These are phyloP conservation scores for Paramecium tetraurelia DNA, from an alignment of 73 alveolate genomes.

Conservation along the genomic window DNA sequence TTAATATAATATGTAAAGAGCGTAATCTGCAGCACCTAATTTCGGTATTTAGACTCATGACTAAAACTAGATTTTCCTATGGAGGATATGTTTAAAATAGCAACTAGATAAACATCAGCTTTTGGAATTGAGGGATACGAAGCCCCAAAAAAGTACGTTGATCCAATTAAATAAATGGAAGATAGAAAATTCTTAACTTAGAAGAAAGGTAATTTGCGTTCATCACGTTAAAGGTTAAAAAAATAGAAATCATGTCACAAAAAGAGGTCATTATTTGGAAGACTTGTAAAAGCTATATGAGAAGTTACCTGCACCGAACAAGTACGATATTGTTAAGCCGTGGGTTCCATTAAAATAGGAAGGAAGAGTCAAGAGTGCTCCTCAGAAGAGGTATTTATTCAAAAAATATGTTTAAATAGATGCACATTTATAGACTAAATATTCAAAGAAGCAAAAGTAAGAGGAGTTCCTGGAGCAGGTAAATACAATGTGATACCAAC, in stretches of 20 bases:
- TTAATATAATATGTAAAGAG: neutral
- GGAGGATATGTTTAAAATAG: slow-evolving; percentile 57
- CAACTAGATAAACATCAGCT: slow-evolving; percentile 54
- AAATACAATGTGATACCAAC: slow-evolving; percentile 37
- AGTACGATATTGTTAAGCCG: slow-evolving; percentile 18
- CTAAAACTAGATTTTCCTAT: neutral
- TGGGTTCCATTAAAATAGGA: slow-evolving; percentile 42
- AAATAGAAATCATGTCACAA: slow-evolving; percentile 47
- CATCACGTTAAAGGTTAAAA: slow-evolving; percentile 2
- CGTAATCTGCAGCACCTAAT: neutral
- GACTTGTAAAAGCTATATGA: slow-evolving; percentile 44
- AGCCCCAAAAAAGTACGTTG: slow-evolving; percentile 57
- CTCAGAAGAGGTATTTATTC: neutral
- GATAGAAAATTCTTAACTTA: slow-evolving; percentile 25
- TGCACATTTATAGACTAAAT: slow-evolving; percentile 53
- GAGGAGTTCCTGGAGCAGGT: slow-evolving; percentile 60
- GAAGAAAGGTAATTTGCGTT: neutral
- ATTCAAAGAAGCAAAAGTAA: slow-evolving; percentile 43
- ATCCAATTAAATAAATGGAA: slow-evolving; percentile 44
- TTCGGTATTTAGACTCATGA: neutral
- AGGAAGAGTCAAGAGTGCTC: slow-evolving; percentile 32
- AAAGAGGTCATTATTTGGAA: slow-evolving; percentile 60
- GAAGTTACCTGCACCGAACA: slow-evolving; percentile 56
- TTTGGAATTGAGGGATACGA: slow-evolving; percentile 65
- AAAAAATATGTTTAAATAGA: neutral